phyloP scores from a whole-genome alignment of 352 stramenopile genomes.

The Phytophthora litchii region DNA sequence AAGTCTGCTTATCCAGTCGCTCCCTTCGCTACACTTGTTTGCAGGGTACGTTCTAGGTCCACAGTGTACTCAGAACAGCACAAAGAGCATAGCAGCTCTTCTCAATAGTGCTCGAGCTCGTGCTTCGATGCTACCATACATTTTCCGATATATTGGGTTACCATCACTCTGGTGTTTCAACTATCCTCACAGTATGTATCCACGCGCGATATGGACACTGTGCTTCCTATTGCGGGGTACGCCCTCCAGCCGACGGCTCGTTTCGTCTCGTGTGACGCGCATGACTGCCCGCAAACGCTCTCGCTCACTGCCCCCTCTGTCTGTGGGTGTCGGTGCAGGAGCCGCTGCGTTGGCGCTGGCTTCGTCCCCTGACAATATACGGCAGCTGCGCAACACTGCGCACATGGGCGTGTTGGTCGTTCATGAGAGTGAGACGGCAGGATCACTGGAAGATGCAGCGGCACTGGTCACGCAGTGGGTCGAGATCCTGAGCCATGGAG shows the following conservation, averaged over 20 bases:
- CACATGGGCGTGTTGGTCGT: conserved; percentile 37
- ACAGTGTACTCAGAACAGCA: too few relatives aligned
- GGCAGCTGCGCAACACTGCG: conserved; percentile 30
- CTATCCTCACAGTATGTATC: conserved; percentile 6
- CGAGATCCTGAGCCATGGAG: conserved; percentile 17
- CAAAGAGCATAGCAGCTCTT: too few relatives aligned
- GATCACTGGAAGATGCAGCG: conserved; percentile 13
- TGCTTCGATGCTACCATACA: neutral
- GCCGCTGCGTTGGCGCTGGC: conserved; percentile 22
- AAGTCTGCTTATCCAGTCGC: too few relatives aligned
- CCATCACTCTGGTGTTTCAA: conserved; percentile 21
- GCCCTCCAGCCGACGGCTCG: conserved; percentile 5
- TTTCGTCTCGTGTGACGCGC: neutral
- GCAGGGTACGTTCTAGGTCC: too few relatives aligned
- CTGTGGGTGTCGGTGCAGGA: conserved; percentile 19
- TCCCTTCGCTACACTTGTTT: too few relatives aligned
- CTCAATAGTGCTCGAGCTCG: too few relatives aligned
- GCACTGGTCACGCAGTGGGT: conserved; percentile 11
- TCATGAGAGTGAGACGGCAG: conserved; percentile 23
- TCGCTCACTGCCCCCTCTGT: conserved; percentile 21
- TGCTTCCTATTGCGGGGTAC: conserved; percentile 17
- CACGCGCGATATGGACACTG: conserved; percentile 12
- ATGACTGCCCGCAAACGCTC: conserved; percentile 13
- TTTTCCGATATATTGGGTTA: conserved; percentile 3
- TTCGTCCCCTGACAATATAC: conserved; percentile 8